Evolutionary conservation across 108 stramenopile species (phyloP).

Genomic region (Schizochytrium sp.): DNA sequence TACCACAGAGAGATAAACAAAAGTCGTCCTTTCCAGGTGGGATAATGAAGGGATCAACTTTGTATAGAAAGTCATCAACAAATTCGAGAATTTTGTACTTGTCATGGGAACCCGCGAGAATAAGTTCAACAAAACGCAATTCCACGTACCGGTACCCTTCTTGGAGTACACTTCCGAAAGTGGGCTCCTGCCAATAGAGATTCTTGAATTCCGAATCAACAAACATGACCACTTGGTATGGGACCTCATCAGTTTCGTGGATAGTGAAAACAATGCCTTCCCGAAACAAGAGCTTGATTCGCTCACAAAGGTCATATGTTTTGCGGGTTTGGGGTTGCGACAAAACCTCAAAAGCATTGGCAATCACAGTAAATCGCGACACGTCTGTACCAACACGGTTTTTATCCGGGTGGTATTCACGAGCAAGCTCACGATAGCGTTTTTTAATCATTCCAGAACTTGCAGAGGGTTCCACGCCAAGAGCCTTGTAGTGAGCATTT

Average conservation of each 20-base stretch:
- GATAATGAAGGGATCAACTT: background rate
- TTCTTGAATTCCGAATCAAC: background rate
- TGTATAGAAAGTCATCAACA: background rate
- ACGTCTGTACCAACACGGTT: slow-evolving; percentile 29
- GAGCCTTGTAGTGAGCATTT: slow-evolving; percentile 36
- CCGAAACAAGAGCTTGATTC: slow-evolving; percentile 31
- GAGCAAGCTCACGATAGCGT: slow-evolving; percentile 34
- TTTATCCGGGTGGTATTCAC: slow-evolving; percentile 59
- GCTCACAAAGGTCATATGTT: slow-evolving; percentile 41
- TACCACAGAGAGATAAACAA: background rate
- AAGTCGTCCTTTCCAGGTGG: slow-evolving; percentile 53
- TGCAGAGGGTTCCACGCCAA: background rate
- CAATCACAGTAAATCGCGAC: slow-evolving; percentile 12
- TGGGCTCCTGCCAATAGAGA: slow-evolving; percentile 54
- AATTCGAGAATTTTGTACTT: background rate
- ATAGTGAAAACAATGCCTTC: slow-evolving; percentile 23
- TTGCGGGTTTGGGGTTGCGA: background rate
- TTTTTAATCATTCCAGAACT: slow-evolving; percentile 42
- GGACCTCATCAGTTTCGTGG: slow-evolving; percentile 22
- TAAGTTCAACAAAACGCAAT: slow-evolving; percentile 16
- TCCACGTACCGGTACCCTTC: slow-evolving; percentile 30
- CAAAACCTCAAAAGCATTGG: slow-evolving; percentile 15
- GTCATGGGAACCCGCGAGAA: background rate
- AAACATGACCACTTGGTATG: slow-evolving; percentile 41
- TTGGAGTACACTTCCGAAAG: background rate